phyloP scores from a whole-genome alignment of 108 stramenopile species.

The Conticribra guillardii region DNA sequence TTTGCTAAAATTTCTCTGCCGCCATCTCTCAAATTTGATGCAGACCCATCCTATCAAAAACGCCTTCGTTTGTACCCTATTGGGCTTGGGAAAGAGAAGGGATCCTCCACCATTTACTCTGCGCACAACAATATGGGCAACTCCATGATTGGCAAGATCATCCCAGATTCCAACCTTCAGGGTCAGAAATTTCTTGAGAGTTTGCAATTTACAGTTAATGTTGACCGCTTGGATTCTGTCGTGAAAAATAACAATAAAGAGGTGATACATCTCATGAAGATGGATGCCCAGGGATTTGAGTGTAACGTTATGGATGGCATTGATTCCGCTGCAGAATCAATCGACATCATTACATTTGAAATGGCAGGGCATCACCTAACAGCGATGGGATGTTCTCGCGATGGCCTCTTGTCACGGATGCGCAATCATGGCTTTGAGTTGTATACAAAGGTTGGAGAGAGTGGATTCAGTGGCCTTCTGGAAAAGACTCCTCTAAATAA shows the following conservation, averaged over 20 bases:
- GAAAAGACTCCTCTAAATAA: too few relatives aligned
- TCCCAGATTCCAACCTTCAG: constrained; percentile 12
- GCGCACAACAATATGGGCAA: constrained; percentile 27
- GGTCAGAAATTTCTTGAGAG: background rate
- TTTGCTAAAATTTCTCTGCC: too few relatives aligned
- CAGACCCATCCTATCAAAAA: too few relatives aligned
- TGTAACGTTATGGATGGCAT: constrained; percentile 18
- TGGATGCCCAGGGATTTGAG: constrained; percentile 22
- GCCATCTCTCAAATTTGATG: too few relatives aligned
- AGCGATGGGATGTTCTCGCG: too few relatives aligned
- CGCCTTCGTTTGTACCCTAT: constrained; percentile 20
- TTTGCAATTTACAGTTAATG: background rate
- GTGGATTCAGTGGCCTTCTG: too few relatives aligned
- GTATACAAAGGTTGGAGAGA: too few relatives aligned
- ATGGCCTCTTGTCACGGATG: too few relatives aligned
- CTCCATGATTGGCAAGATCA: constrained; percentile 11
- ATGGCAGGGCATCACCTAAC: too few relatives aligned
- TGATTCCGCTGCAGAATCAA: background rate
- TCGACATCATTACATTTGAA: background rate
- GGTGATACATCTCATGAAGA: background rate
- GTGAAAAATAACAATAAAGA: background rate
- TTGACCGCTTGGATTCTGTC: constrained; percentile 21
- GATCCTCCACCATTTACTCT: constrained; percentile 5
- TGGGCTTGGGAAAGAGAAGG: constrained; percentile 11
- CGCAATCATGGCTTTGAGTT: too few relatives aligned